Evolutionary conservation across 352 stramenopile species (phyloP).

Genomic region (Globisporangium perplexum): DNA sequence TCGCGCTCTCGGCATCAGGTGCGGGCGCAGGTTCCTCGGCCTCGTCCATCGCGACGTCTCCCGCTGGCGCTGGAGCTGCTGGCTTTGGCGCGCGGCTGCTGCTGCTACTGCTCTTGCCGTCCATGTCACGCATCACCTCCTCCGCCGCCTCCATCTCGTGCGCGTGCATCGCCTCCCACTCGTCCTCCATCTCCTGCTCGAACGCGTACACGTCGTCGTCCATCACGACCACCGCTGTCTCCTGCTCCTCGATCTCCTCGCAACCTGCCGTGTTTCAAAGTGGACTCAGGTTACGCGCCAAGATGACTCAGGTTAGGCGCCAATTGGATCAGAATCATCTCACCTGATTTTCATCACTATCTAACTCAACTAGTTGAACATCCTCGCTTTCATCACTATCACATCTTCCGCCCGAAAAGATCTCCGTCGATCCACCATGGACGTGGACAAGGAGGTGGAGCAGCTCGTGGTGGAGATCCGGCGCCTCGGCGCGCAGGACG

Average conservation of each 20-base stretch:
- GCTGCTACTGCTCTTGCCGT: constrained; percentile 14
- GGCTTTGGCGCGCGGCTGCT: constrained; percentile 6
- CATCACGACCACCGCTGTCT: constrained; percentile 2
- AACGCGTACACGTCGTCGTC: constrained; percentile 74
- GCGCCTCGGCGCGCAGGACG: constrained; percentile 45
- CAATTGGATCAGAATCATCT: no score
- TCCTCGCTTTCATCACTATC: neutral
- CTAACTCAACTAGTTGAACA: no score
- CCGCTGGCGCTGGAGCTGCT: neutral
- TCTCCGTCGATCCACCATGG: constrained; percentile 16
- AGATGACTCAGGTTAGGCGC: no score
- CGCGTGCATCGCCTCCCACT: constrained; percentile 82
- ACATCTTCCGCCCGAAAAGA: neutral
- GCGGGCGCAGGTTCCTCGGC: neutral
- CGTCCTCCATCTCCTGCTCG: constrained; percentile 75
- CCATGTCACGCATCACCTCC: constrained; percentile 56
- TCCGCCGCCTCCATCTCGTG: constrained; percentile 76
- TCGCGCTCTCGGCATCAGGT: constrained; percentile 5
- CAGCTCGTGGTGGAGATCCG: constrained; percentile 70
- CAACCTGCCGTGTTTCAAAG: no score
- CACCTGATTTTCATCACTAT: neutral
- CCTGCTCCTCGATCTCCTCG: neutral
- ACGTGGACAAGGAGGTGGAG: constrained; percentile 67
- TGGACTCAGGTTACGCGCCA: no score
- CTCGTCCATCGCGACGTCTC: neutral